Evolutionary conservation across 1,284 basidiomycete genomes (phyloP), one percentile per base, ranked within the genome.

Genomic region (Rhodotorula sp.): DNA sequence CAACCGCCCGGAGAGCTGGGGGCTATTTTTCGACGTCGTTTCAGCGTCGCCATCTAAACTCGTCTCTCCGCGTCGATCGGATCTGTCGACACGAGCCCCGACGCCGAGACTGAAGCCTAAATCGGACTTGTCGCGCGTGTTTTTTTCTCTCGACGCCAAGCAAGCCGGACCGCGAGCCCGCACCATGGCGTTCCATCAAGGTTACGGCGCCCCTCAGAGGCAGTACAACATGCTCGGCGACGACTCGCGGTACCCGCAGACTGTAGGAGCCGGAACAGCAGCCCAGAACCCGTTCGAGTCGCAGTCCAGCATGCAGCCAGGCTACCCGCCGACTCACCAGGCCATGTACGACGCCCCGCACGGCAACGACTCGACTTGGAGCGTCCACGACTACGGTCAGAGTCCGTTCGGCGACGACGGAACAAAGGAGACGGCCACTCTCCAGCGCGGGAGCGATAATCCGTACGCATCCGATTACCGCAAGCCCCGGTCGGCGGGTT

Each of bases 381-480:
- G 55, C 26, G 8, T 71, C 34, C 63, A 71, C 21, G 67, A 64
- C 15, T 59, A 62, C 12, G 55, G 52, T 21, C 8, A n/a, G 38
- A 43, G 38, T 43, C n/a, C 49, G 4, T 8, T 23, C 18, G 60
- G 34, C 23, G 59, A 38, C 26, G 43, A 50, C 45, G 62, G 10
- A n/a, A 23, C 26, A 23, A 63, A 55, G 26, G 26, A 26, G 26
- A 26, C 26, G 23, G 50, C 50, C 12, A 3, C 5, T 3, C 16
- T 68, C 14, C 49, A 50, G 60, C 62, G 67, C 5, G 57, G 64
- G 23, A 54, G 23, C 12, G 57, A 57, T 62, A 72, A 72, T 56
- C 71, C 71, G 26, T 72, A 59, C 68, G 23, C 59, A 10, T 31
- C 50, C 3, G 47, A 67, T 18, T 69, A 67, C 38, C 38, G 38